Base-by-base conservation (phyloP, 306 rosid species). In the Acmispon strigosus region DNA sequence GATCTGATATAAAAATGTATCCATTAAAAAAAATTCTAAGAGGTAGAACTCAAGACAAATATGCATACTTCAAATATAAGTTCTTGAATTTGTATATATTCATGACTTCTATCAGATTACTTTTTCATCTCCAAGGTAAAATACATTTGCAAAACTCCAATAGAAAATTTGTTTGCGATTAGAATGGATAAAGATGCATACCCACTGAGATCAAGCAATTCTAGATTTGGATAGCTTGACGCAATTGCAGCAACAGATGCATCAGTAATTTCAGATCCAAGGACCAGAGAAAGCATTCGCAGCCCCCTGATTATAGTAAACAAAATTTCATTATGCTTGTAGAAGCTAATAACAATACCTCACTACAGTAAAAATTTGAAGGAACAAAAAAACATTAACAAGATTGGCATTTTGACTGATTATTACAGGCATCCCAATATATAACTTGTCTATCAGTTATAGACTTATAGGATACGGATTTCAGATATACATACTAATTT, bases 201-300 rank as follows among this genome's bases (percentile, higher is more conserved):
- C 99, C 99, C 99, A 56, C 97, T 95, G 66, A 95, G 89, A 70
- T 95, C 99, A 59, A 95, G 92, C 87, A 95, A 77, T 50, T 95
- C 96, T 15, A 95, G 76, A 69, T 82, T 74, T 4, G 96, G 96
- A 79, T 87, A 87, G 81, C 89, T 85, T 15, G 96, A 85, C 75
- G 97, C 81, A 69, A 95, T 91, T 62, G 99, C 90, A 83, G 99
- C 99, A 79, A 91, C 97, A 56, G 99, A 95, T 44, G 99, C 99
- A 86, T 95, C 99, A 3, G 89, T 86, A 58, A 95, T 87, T 81
- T 89, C 91, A 77, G 96, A 83, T 78, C 99, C 99, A 69, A 95
- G 96, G 81, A 95, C 97, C 63, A 95, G 96, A 27, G 99, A 95
- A 39, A 95, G 97, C 97, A 82, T 95, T 45, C 83, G 88, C 81